Base-by-base conservation (phyloP, 2,329 filamentous ascomycete species). In the Alternaria metachromatica region DNA sequence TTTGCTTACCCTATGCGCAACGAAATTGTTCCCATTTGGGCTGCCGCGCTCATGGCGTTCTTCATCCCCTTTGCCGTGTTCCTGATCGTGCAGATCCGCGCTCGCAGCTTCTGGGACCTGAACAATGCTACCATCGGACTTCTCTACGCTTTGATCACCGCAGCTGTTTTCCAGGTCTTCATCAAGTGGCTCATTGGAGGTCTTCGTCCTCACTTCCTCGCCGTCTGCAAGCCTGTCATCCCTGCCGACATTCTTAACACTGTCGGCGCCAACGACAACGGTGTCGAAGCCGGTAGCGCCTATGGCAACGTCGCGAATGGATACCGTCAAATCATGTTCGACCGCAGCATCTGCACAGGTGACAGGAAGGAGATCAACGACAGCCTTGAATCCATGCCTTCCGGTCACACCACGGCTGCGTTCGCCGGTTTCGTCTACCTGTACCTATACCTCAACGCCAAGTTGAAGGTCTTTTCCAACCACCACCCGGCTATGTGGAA, bases 401-500 rank as follows among this genome's bases (percentile, higher is more conserved):
- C 87, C 2, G 92, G 92, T 1, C 91, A 94, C 78, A 89, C 89
- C 6, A 92, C 90, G 0, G 90, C 90, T 1, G 90, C 90, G 0
- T 93, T 92, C 62, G 89, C 89, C 0, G 90, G 90, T 6, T 90
- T 92, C 70, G 84, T 92, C 21, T 93, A 87, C 74, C 81, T 93
- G 3, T 90, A 86, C 69, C 82, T 93, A 2, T 94, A 93, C 81
- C 86, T 94, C 48, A 93, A 93, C 77, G 91, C 89, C 51, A 93
- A 93, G 82, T 84, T 94, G 68, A 93, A 93, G 84, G 86, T 92
- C 60, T 92, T 89, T 71, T 82, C 87, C 66, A 90, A 92, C 82
- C 90, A 91, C 76, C 90, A 92, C 74, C 87, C 91, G 0, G 84
- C 88, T 12, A 88, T 92, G 85, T 93, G 90, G 91, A 93, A 93